Evolutionary conservation across 768 basidiomycete genomes (phyloP), one percentile per base, ranked within the genome.

Genomic region (Gautieria morchelliformis): DNA sequence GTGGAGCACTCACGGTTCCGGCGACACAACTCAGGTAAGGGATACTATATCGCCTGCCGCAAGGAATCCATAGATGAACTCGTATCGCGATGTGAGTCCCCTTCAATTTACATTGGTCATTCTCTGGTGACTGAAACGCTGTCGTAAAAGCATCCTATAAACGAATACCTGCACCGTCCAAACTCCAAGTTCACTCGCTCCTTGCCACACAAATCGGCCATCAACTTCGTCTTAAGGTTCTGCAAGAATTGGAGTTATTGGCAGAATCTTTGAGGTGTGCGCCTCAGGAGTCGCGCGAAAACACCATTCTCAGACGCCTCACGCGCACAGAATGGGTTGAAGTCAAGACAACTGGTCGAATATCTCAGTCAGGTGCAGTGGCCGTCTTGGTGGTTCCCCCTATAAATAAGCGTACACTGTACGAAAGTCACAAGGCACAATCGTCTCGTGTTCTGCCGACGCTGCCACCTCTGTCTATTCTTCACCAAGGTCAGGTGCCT

Each of bases 311-410:
- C 33, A 78, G 87, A 40, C 77, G 84, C 52, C 74, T 92, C 12
- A 84, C 85, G 15, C 75, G 79, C 39, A 69, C 69, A 12, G 88
- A 91, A 66, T 84, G 80, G 75, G 69, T 69, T 6, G 44, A 63
- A 1, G 65, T 88, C 27, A 74, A 74, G 55, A 63, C 70, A 19
- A 78, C 77, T 1, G 75, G 78, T 2, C 61, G 66, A 0, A 67
- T 85, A 33, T 78, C 82, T 4, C 75, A 73, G 63, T 65, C 72
- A 7, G 74, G 78, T 61, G 85, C 83, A 0, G 69, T 82, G 1
- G 88, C 87, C n/a, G 68, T 91, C 39, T 68, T 91, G 33, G 75
- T 87, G 30, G 76, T 84, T 6, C 85, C 88, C 17, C 84, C 85
- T 3, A 70, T 83, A 22, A 84, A 85, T 59, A 78, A 72, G 56